phyloP scores from a whole-genome alignment of 2,329 filamentous ascomycete genomes.

The Tolypocladium pustulatum region DNA sequence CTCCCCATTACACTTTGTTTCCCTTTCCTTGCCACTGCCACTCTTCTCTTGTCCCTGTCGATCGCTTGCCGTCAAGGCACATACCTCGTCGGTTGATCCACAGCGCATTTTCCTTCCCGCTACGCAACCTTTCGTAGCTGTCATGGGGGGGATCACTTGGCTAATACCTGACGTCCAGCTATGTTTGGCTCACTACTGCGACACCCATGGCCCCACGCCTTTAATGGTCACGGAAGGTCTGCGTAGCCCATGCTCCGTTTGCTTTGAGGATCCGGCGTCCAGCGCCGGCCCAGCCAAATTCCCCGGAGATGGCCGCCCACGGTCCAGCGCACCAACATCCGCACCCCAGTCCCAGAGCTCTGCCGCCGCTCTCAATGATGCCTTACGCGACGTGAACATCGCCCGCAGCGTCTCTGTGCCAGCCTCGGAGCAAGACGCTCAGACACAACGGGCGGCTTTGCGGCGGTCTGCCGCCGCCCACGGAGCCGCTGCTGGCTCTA shows the following conservation, averaged over 20 bases:
- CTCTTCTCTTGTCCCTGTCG: background rate
- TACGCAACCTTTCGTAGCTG: background rate
- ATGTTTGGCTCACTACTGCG: slow-evolving; percentile 61
- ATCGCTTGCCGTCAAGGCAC: background rate
- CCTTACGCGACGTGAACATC: slow-evolving; percentile 36
- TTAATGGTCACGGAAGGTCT: slow-evolving; percentile 60
- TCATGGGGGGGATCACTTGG: slow-evolving; percentile 17
- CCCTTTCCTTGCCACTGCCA: background rate
- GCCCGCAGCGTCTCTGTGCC: slow-evolving; percentile 32
- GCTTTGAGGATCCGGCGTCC: slow-evolving; percentile 32
- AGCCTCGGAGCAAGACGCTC: slow-evolving; percentile 32
- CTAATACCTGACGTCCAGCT: slow-evolving; percentile 40
- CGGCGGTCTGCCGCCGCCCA: slow-evolving; percentile 24
- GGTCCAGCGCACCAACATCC: slow-evolving; percentile 26
- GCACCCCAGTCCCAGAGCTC: slow-evolving; percentile 22
- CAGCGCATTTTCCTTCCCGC: background rate
- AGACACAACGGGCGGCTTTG: slow-evolving; percentile 29
- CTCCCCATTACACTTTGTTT: background rate
- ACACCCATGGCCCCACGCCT: slow-evolving; percentile 58
- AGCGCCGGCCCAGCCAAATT: slow-evolving; percentile 5
- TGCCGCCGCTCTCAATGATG: slow-evolving; percentile 31
- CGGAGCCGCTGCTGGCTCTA: slow-evolving; percentile 13
- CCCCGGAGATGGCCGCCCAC: slow-evolving; percentile 23
- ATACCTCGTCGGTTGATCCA: background rate
- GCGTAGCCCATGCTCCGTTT: slow-evolving; percentile 48